Evolutionary conservation across 495 filamentous ascomycete species (phyloP).

Genomic region (Penicillium tannophilum): DNA sequence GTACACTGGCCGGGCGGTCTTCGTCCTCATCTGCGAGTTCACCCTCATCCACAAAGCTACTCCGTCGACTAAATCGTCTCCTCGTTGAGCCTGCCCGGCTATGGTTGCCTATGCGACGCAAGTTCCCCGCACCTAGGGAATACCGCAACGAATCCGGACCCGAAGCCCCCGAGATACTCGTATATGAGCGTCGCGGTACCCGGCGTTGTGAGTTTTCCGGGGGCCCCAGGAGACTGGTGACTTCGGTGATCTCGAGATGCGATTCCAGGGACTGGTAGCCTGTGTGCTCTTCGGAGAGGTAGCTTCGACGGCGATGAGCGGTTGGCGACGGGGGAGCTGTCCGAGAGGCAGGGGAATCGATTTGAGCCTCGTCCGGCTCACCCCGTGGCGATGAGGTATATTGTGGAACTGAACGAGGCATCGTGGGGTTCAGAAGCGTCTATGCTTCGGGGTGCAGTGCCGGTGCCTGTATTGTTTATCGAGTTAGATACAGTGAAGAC

Average conservation of each 20-base stretch:
- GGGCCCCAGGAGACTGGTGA: slow-evolving; percentile 38
- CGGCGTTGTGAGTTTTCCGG: slow-evolving; percentile 16
- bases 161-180: slow-evolving; percentile 37
- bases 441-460: slow-evolving; percentile 12
- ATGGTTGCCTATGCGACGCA: slow-evolving; percentile 62
- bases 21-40: slow-evolving; percentile 31
- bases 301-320: slow-evolving; percentile 39
- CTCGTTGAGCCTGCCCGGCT: slow-evolving; percentile 66
- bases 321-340: slow-evolving; percentile 46
- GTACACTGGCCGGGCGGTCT: slow-evolving; percentile 37
- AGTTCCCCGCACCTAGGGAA: slow-evolving; percentile 38
- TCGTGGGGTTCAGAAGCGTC: slow-evolving; percentile 19
- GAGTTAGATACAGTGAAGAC: not conserved
- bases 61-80: slow-evolving; percentile 51
- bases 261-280: slow-evolving; percentile 41
- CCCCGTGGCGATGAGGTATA: slow-evolving; percentile 13
- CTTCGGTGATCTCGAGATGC: slow-evolving; percentile 38
- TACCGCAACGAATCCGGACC: slow-evolving; percentile 38
- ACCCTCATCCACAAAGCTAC: slow-evolving; percentile 21
- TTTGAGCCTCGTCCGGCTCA: slow-evolving; percentile 27
- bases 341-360: slow-evolving; percentile 18
- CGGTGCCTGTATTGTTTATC: not conserved
- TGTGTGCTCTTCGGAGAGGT: slow-evolving; percentile 41
- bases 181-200: slow-evolving; percentile 42
- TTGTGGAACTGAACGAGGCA: slow-evolving; percentile 35